phyloP scores from a whole-genome alignment of 2,329 filamentous ascomycete species.

The Dichotomopilus funicola region DNA sequence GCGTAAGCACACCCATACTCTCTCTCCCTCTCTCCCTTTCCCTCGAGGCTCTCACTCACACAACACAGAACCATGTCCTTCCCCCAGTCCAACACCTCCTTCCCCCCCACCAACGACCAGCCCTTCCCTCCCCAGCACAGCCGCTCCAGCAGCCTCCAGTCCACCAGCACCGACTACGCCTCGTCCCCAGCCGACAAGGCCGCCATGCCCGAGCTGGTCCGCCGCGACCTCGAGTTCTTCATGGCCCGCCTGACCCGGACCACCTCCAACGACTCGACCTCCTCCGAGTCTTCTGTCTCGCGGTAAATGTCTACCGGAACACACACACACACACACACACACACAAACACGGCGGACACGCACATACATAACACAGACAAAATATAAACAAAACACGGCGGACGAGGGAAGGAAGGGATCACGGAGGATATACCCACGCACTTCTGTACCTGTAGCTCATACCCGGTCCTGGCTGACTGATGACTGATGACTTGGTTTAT shows the following conservation, averaged over 20 bases:
- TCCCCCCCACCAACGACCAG: background rate
- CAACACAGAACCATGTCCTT: background rate
- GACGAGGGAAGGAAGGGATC: background rate
- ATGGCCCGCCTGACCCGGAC: conserved; percentile 14
- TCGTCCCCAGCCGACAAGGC: background rate
- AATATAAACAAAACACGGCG: background rate
- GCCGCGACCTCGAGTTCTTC: conserved; percentile 17
- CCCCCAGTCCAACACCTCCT: background rate
- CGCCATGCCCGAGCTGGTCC: conserved; percentile 11
- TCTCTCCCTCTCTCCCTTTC: background rate
- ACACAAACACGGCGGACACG: background rate
- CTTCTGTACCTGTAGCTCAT: background rate
- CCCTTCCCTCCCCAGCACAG: conserved; percentile 9
- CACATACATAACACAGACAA: no score
- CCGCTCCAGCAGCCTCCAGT: conserved; percentile 13
- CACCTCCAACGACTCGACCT: conserved; percentile 7
- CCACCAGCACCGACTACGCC: conserved; percentile 5
- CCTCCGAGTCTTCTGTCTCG: background rate
- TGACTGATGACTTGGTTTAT: conserved; percentile 2
- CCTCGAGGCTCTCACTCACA: background rate
- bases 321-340: no score
- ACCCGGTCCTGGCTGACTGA: background rate
- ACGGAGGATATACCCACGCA: background rate
- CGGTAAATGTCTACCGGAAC: background rate
- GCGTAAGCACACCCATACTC: background rate